A percentile compares a stretch with the other conserved stretches of the same genome.
Evolutionary conservation across 2,329 filamentous ascomycete species (phyloP).

Genomic region (Aspergillus tanneri): DNA sequence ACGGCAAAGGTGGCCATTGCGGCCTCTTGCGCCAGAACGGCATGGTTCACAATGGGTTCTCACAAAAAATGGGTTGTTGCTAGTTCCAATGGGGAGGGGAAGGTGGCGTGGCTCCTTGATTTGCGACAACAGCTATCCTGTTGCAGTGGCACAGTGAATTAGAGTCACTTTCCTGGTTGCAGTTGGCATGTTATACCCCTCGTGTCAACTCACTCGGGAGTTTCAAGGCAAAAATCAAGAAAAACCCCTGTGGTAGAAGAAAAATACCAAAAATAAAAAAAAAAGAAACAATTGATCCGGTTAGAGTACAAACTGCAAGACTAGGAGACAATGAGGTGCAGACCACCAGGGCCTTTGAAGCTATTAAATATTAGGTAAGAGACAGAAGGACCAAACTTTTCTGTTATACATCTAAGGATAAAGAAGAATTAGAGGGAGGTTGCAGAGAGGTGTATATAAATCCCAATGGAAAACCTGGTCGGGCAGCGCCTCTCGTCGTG

Average conservation of each 20-base stretch:
- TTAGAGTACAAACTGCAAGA: slow-evolving; percentile 1
- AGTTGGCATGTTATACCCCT: slow-evolving; percentile 26
- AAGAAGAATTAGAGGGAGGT: slow-evolving; percentile 1
- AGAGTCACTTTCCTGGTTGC: slow-evolving; percentile 17
- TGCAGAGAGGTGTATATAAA: slow-evolving; percentile 14
- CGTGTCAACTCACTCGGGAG: slow-evolving; percentile 21
- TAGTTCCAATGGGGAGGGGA: slow-evolving; percentile 1
- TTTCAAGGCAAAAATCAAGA: slow-evolving; percentile 7
- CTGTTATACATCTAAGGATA: slow-evolving; percentile 11
- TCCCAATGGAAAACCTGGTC: slow-evolving; percentile 19
- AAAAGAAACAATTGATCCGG: not conserved
- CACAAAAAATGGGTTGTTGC: slow-evolving; percentile 1
- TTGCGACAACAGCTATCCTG: slow-evolving; percentile 19
- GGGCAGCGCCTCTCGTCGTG: slow-evolving; percentile 21
- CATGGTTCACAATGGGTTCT: slow-evolving; percentile 13
- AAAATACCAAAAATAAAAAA: not conserved
- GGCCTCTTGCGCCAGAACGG: slow-evolving; percentile 30
- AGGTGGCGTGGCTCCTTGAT: slow-evolving; percentile 7
- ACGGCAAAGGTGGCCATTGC: slow-evolving; percentile 45
- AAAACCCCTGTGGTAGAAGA: no score
- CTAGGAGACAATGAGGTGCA: not conserved
- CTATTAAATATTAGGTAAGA: slow-evolving; percentile 14
- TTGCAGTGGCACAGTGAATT: slow-evolving; percentile 20
- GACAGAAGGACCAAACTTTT: slow-evolving; percentile 13
- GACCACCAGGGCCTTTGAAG: not conserved